phyloP scores from a whole-genome alignment of 768 basidiomycete species.

The Hygrocybe coccinea region DNA sequence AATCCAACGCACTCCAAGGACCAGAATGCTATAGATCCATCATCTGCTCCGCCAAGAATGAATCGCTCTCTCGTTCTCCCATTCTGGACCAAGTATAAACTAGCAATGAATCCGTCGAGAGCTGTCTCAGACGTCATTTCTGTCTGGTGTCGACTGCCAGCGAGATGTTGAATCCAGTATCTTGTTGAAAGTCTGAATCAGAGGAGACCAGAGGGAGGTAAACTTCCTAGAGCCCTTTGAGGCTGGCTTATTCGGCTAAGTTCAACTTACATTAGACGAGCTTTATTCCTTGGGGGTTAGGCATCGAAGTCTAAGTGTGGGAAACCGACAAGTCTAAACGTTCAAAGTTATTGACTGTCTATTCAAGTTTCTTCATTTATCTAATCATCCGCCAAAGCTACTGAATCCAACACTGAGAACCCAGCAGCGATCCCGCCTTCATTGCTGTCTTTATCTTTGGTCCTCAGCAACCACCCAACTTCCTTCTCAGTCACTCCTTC shows the following conservation, averaged over 20 bases:
- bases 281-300: too few relatives aligned
- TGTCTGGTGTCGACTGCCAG: too few relatives aligned
- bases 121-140: conserved; percentile 43
- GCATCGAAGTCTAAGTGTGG: too few relatives aligned
- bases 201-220: too few relatives aligned
- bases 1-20: conserved; percentile 46
- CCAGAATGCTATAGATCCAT: conserved; percentile 78
- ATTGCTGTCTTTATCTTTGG: conserved; percentile 85
- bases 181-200: too few relatives aligned
- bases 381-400: conserved; percentile 50
- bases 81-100: conserved; percentile 54
- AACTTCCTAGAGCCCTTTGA: too few relatives aligned
- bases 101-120: conserved; percentile 44
- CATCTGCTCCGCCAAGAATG: conserved; percentile 70
- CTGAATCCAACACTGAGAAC: conserved; percentile 68
- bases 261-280: too few relatives aligned
- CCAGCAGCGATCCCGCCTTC: conserved; percentile 90
- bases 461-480: conserved; percentile 81
- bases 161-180: too few relatives aligned
- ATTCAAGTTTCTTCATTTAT: too few relatives aligned
- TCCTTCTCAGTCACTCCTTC: conserved; percentile 50
- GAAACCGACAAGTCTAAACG: neutral
- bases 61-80: conserved; percentile 54
- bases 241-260: too few relatives aligned
- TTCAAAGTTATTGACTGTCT: neutral